phyloP scores from a whole-genome alignment of 139 green algal genomes.

The Chlorella ohadii region DNA sequence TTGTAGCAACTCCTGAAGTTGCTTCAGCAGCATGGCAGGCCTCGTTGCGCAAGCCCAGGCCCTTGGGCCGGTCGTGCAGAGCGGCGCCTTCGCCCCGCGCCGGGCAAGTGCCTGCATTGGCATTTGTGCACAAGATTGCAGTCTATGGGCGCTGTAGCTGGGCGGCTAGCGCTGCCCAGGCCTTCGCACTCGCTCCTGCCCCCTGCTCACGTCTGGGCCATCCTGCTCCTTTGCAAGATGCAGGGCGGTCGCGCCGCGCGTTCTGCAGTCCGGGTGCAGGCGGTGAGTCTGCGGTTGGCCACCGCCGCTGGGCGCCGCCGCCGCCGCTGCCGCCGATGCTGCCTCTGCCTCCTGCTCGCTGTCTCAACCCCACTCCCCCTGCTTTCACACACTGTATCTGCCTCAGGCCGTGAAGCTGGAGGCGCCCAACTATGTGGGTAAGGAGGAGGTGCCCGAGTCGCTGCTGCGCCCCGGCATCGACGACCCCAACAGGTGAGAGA shows the following conservation, averaged over 20 bases:
- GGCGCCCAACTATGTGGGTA: slow-evolving; percentile 41
- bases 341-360: too few species aligned
- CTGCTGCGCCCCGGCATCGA: slow-evolving; percentile 75
- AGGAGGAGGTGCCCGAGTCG: slow-evolving; percentile 39
- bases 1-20: too few species aligned
- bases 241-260: not conserved
- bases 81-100: too few species aligned
- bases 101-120: too few species aligned
- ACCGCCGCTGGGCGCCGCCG: not conserved
- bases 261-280: slow-evolving; percentile 11
- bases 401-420: slow-evolving; percentile 19
- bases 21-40: too few species aligned
- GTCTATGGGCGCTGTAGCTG: too few species aligned
- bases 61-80: too few species aligned
- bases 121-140: too few species aligned
- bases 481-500: slow-evolving; percentile 59
- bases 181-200: too few species aligned
- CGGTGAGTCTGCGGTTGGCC: slow-evolving; percentile 9
- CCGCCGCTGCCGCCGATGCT: not conserved
- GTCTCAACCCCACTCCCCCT: not conserved
- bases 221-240: not conserved
- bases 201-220: too few species aligned
- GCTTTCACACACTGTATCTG: not conserved
- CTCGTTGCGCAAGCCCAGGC: too few species aligned
- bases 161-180: too few species aligned